Conservation (phyloP, 2,329 filamentous ascomycete genomes). For the Thielaviopsis cerberus region DNA sequence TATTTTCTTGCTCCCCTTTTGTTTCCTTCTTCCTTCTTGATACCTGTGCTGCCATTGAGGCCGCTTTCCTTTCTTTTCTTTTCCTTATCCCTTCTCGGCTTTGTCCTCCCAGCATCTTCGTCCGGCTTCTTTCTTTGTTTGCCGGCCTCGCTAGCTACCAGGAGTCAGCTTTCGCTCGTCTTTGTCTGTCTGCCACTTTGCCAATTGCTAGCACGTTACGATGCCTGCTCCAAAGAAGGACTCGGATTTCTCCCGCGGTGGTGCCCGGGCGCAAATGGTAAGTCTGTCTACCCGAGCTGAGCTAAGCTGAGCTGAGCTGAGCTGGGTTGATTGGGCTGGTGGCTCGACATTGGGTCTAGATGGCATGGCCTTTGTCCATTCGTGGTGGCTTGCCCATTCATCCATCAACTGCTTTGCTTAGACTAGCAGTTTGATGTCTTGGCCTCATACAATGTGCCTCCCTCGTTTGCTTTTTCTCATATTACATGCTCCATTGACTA, state of each 20-base stretch:
- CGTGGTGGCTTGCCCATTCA: not conserved
- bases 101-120: not conserved
- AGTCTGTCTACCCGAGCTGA: conserved; percentile 7
- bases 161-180: not conserved
- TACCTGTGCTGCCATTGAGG: not conserved
- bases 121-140: not conserved
- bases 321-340: too few species aligned
- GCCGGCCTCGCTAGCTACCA: not conserved
- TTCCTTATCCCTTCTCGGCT: not conserved
- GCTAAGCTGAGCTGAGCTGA: too few species aligned
- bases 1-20: conserved; percentile 1
- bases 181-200: conserved; percentile 5
- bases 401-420: not conserved
- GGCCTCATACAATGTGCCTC: not conserved
- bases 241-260: conserved; percentile 13
- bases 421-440: not conserved
- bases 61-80: not conserved
- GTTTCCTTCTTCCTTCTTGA: not conserved
- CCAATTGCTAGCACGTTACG: conserved; percentile 11
- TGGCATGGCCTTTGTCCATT: not conserved
- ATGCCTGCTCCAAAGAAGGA: conserved; percentile 26
- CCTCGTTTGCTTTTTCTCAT: not conserved
- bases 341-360: not conserved
- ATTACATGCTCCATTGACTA: too few species aligned
- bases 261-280: conserved; percentile 21